Percentiles rank a stretch among this genome's conserved stretches.
These are phyloP conservation scores for Uronychia binucleata DNA, from an alignment of 73 alveolate species.

Conservation along the genomic window DNA sequence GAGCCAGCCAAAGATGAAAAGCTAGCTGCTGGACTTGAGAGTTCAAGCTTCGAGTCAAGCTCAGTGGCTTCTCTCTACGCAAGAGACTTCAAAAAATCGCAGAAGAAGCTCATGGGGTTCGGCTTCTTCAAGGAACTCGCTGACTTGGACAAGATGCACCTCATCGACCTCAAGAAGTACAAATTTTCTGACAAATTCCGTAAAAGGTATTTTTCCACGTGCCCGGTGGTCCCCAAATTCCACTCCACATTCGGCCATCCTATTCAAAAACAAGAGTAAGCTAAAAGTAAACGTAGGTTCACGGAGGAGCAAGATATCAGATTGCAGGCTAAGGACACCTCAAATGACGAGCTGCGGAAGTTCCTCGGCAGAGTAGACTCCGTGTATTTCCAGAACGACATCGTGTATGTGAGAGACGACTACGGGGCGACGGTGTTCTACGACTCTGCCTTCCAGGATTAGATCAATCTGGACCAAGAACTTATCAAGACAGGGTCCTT, in stretches of 20 bases:
- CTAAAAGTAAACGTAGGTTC: constrained; percentile 4
- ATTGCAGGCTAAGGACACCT: constrained; percentile 6
- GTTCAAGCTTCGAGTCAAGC: neutral
- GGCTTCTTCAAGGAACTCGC: constrained; percentile 11
- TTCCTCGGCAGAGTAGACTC: constrained; percentile 38
- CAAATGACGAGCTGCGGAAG: constrained; percentile 33
- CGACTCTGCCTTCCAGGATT: constrained; percentile 77
- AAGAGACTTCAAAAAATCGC: neutral
- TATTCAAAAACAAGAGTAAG: constrained; percentile 20
- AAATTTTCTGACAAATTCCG: neutral
- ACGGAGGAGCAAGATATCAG: constrained; percentile 11
- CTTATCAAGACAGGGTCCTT: constrained; percentile 81
- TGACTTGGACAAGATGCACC: constrained; percentile 15
- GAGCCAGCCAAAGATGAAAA: neutral
- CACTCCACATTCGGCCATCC: constrained; percentile 53
- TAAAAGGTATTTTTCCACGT: constrained; percentile 15
- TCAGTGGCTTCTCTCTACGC: neutral
- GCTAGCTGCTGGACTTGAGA: neutral
- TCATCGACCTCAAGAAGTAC: neutral
- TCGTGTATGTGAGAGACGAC: constrained; percentile 69
- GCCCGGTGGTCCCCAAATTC: constrained; percentile 43
- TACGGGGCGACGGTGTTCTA: constrained; percentile 74
- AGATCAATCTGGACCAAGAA: constrained; percentile 81
- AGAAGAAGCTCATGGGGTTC: neutral
- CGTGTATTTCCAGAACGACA: constrained; percentile 3